Percentiles rank a stretch among this genome's conserved stretches.
These are phyloP conservation scores for Neurospora intermedia DNA, from an alignment of 495 filamentous ascomycete species.

Conservation along the genomic window DNA sequence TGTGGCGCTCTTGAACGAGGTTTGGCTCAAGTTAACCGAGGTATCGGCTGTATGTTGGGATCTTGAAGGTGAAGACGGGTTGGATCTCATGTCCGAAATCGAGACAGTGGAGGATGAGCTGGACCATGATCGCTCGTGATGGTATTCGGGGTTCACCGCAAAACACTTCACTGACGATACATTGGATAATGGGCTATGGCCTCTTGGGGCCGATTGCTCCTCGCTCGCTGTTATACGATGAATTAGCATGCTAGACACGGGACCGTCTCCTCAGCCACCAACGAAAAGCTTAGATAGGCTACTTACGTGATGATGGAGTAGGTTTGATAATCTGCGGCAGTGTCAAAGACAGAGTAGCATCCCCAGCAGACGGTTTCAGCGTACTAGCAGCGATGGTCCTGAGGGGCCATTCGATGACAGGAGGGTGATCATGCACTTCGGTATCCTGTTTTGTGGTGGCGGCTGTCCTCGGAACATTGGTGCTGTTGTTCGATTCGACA, in stretches of 20 bases:
- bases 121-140: slow-evolving; percentile 23
- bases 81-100: slow-evolving; percentile 27
- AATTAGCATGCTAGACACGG: neutral
- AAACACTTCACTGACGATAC: neutral
- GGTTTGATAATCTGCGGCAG: neutral
- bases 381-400: neutral
- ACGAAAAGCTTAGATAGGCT: neutral
- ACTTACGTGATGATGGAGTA: neutral
- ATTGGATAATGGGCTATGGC: neutral
- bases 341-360: neutral
- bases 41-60: slow-evolving; percentile 34
- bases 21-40: slow-evolving; percentile 27
- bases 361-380: neutral
- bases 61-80: slow-evolving; percentile 26
- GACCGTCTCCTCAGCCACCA: neutral
- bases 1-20: neutral
- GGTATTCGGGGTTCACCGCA: neutral
- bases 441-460: neutral
- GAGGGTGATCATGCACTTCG: neutral
- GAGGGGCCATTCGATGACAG: neutral
- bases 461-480: neutral
- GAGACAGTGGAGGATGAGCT: slow-evolving; percentile 30
- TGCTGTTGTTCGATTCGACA: neutral
- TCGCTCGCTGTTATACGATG: neutral
- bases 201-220: neutral